Percentiles rank a stretch among this genome's conserved stretches.
Evolutionary conservation across 441 rosid genomes (phyloP).

Genomic region (Populus hybrid): DNA sequence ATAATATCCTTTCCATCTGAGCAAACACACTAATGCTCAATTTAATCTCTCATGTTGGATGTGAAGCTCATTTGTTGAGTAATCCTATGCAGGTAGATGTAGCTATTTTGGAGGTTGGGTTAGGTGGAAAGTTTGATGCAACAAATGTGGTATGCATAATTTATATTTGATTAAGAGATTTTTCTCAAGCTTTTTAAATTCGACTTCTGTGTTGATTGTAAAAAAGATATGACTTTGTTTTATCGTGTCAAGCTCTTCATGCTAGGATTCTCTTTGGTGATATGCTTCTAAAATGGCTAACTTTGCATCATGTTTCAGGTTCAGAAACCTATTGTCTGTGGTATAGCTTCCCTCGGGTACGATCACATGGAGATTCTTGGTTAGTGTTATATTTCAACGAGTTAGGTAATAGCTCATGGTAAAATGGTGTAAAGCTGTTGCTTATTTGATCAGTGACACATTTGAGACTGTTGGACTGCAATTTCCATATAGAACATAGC

Average conservation of each 20-base stretch:
- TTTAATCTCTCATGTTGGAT: conserved; percentile 10
- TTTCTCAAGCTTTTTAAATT: not conserved
- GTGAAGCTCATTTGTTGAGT: not conserved
- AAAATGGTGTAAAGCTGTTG: not conserved
- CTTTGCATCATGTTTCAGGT: conserved; percentile 51
- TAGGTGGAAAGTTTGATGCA: conserved; percentile 93
- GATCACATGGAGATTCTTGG: conserved; percentile 99
- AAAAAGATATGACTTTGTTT: not conserved
- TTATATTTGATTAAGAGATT: conserved; percentile 14
- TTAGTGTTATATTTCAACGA: conserved; percentile 43
- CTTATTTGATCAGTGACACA: not conserved
- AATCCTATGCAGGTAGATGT: conserved; percentile 71
- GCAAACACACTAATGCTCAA: conserved; percentile 8
- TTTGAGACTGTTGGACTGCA: not conserved
- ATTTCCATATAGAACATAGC: not conserved
- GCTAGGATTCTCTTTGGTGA: conserved; percentile 1
- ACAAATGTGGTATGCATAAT: conserved; percentile 79
- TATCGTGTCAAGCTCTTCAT: not conserved
- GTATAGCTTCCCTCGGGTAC: conserved; percentile 87
- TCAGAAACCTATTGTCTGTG: conserved; percentile 80
- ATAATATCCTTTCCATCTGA: conserved; percentile 2
- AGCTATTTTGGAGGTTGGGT: conserved; percentile 94
- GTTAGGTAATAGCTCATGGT: conserved; percentile 13
- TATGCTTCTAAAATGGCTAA: conserved; percentile 19
- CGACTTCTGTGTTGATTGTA: not conserved